Conservation (phyloP, 805 yeast genomes). For the Candida railenensis region DNA sequence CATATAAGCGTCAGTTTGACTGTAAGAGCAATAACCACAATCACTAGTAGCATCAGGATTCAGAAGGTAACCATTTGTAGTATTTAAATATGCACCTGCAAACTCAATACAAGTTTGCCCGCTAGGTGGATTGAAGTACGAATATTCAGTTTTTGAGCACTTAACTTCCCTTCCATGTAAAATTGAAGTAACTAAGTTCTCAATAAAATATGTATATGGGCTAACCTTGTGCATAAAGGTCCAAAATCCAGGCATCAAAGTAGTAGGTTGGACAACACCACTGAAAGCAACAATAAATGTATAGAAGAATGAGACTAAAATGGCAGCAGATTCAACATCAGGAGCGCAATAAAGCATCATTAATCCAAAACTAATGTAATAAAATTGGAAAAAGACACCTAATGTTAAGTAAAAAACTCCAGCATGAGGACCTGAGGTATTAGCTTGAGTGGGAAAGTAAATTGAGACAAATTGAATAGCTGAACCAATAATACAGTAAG, state of each 20-base stretch:
- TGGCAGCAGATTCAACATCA: slow-evolving; percentile 66
- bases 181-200: slow-evolving; percentile 48
- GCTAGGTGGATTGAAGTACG: slow-evolving; percentile 37
- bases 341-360: slow-evolving; percentile 57
- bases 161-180: slow-evolving; percentile 48
- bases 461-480: slow-evolving; percentile 38
- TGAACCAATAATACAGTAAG: slow-evolving; percentile 43
- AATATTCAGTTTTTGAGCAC: slow-evolving; percentile 28
- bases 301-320: slow-evolving; percentile 53
- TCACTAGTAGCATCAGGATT: slow-evolving; percentile 48
- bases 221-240: slow-evolving; percentile 75
- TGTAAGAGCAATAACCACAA: slow-evolving; percentile 51
- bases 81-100: slow-evolving; percentile 40
- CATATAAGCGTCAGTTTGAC: slow-evolving; percentile 49
- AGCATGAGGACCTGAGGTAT: slow-evolving; percentile 41
- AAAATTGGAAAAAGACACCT: slow-evolving; percentile 26
- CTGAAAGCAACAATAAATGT: slow-evolving; percentile 62
- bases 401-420: slow-evolving; percentile 32
- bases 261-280: slow-evolving; percentile 62
- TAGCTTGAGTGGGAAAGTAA: slow-evolving; percentile 49
- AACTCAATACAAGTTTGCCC: slow-evolving; percentile 67
- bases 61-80: slow-evolving; percentile 53
- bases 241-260: slow-evolving; percentile 78
- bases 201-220: slow-evolving; percentile 71
- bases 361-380: slow-evolving; percentile 34